phyloP scores from a whole-genome alignment of 177 flowering plant species.

The Telopea speciosissima region DNA sequence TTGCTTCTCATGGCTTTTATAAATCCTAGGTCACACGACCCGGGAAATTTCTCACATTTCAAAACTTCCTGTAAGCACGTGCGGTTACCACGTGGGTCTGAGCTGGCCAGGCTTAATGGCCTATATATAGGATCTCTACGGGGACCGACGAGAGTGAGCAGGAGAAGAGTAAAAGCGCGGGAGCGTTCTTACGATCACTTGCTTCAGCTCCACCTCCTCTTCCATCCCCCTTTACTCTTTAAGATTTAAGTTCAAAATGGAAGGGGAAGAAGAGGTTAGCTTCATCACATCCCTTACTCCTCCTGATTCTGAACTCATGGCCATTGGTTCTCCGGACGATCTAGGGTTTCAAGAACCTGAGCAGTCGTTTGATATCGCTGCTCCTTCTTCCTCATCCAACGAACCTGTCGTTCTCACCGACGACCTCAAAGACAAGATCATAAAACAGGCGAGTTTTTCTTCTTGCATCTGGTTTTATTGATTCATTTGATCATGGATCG shows the following conservation, averaged over 20 bases:
- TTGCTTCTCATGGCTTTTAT: no score
- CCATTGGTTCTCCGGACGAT: slow-evolving; percentile 20
- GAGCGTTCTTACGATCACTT: neutral
- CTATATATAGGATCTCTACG: neutral
- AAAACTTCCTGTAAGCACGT: no score
- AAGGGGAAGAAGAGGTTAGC: slow-evolving; percentile 13
- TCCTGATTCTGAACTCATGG: slow-evolving; percentile 13
- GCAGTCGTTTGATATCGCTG: slow-evolving; percentile 21
- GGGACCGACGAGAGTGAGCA: neutral
- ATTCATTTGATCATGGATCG: neutral
- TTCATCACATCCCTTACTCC: slow-evolving; percentile 11
- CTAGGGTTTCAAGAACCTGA: slow-evolving; percentile 10
- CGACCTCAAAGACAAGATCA: slow-evolving; percentile 39
- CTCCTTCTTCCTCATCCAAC: slow-evolving; percentile 3
- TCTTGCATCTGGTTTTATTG: neutral
- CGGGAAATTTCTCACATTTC: no score
- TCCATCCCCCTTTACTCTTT: slow-evolving; percentile 10
- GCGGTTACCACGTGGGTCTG: no score
- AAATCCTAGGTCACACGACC: no score
- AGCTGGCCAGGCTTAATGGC: neutral
- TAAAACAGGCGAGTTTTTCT: slow-evolving; percentile 34
- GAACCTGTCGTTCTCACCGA: slow-evolving; percentile 21
- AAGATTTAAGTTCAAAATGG: slow-evolving; percentile 16
- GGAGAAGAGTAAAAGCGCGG: neutral
- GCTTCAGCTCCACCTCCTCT: slow-evolving; percentile 7